Evolutionary conservation across 495 filamentous ascomycete genomes (phyloP).

Genomic region (Aspergillus steynii): DNA sequence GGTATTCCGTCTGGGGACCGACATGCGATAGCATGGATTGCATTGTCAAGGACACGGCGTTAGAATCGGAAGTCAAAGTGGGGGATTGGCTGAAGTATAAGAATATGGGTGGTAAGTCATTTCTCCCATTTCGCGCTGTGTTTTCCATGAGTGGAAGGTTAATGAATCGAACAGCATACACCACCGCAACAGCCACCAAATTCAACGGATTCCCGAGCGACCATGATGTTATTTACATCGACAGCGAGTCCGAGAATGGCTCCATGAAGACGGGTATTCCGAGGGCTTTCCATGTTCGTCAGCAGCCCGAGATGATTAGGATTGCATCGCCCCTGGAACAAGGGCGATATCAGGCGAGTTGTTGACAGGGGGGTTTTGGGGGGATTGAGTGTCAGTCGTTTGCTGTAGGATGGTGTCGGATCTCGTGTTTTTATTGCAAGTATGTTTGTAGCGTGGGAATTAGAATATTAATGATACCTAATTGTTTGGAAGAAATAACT

Average conservation of each 20-base stretch:
- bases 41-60: slow-evolving; percentile 17
- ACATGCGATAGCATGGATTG: slow-evolving; percentile 37
- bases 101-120: slow-evolving; percentile 33
- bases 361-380: not conserved
- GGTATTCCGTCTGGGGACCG: slow-evolving; percentile 37
- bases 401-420: too few relatives aligned
- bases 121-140: not conserved
- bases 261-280: not conserved
- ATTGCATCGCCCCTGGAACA: not conserved
- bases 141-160: not conserved
- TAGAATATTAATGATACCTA: too few relatives aligned
- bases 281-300: not conserved
- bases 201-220: slow-evolving; percentile 28
- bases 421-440: not conserved
- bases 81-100: slow-evolving; percentile 38
- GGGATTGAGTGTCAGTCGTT: not conserved
- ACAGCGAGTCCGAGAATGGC: not conserved
- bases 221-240: slow-evolving; percentile 3
- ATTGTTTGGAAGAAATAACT: too few relatives aligned
- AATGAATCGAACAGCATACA: slow-evolving; percentile 22
- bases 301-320: not conserved
- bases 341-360: not conserved
- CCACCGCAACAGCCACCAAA: slow-evolving; percentile 25
- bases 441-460: not conserved
- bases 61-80: slow-evolving; percentile 27